These are phyloP conservation scores for Gentiana macrophylla DNA, from an alignment of 257 asterid species.

Conservation along the genomic window DNA sequence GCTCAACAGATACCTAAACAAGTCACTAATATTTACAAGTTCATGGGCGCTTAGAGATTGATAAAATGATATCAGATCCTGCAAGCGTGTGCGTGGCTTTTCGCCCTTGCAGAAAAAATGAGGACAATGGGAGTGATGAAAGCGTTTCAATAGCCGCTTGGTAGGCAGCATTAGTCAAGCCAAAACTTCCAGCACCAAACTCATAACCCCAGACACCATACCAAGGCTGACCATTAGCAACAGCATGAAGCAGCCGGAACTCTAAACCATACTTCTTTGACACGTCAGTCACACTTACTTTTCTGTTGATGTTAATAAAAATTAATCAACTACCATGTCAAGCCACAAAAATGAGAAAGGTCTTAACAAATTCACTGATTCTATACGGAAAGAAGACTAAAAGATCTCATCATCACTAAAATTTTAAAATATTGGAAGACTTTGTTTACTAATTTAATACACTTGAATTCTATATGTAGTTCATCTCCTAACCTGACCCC, in stretches of 20 bases:
- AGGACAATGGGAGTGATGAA: constrained; percentile 50
- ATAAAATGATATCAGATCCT: constrained; percentile 71
- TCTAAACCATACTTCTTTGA: constrained; percentile 90
- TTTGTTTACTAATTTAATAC: too few relatives aligned
- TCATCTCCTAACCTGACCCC: constrained; percentile 57
- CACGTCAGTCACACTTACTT: constrained; percentile 91
- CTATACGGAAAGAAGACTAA: too few relatives aligned
- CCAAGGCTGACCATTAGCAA: constrained; percentile 81
- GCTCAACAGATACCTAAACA: constrained; percentile 58
- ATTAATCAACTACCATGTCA: neutral
- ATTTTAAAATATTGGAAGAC: too few relatives aligned
- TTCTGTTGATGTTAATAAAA: constrained; percentile 28
- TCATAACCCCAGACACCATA: constrained; percentile 95
- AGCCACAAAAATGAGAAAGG: neutral
- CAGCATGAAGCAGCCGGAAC: constrained; percentile 72
- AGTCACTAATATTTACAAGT: constrained; percentile 61
- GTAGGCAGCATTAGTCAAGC: constrained; percentile 49
- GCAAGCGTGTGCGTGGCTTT: constrained; percentile 64
- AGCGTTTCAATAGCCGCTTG: constrained; percentile 45
- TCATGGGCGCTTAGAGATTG: constrained; percentile 76
- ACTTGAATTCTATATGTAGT: neutral
- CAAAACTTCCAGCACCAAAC: constrained; percentile 88
- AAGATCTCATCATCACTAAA: neutral
- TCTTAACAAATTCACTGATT: too few relatives aligned
- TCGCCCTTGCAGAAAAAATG: constrained; percentile 66